Percentiles rank a stretch among this genome's conserved stretches.
Evolutionary conservation across 352 stramenopile species (phyloP).

Genomic region (Globisporangium paddicum): DNA sequence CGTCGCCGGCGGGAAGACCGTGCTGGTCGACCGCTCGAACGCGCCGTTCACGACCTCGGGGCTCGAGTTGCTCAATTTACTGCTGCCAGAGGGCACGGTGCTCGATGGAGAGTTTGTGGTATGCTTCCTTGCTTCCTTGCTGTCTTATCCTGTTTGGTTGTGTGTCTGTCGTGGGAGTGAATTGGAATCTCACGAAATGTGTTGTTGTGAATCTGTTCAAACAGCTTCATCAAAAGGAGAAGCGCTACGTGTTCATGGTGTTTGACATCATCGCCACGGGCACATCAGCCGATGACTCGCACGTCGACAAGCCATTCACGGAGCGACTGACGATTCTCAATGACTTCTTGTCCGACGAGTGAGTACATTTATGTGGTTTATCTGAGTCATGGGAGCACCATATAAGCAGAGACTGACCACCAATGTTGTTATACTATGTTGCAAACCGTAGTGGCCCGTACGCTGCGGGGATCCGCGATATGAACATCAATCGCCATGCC

Average conservation of each 20-base stretch:
- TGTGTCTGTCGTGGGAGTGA: not conserved
- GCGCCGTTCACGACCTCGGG: conserved; percentile 73
- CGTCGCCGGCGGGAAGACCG: conserved; percentile 55
- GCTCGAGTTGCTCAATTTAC: conserved; percentile 68
- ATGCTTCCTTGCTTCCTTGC: conserved; percentile 15
- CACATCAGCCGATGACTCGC: conserved; percentile 55
- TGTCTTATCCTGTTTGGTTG: no score
- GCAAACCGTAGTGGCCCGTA: conserved; percentile 51
- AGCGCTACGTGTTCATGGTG: conserved; percentile 85
- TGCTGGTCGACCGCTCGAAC: conserved; percentile 79
- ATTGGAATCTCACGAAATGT: conserved; percentile 1
- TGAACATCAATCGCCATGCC: conserved; percentile 58
- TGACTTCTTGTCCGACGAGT: conserved; percentile 84
- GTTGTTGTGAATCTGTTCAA: not conserved
- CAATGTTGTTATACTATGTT: not conserved
- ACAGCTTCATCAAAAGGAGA: conserved; percentile 78
- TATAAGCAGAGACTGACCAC: not conserved
- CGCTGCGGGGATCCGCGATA: conserved; percentile 50
- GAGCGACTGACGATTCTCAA: conserved; percentile 78
- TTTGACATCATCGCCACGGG: conserved; percentile 89
- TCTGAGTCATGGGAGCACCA: not conserved
- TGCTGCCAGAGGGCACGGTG: conserved; percentile 84
- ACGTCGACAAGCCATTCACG: conserved; percentile 78
- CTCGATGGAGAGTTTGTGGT: conserved; percentile 88
- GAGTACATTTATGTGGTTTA: conserved; percentile 14